Evolutionary conservation across 257 asterid genomes (phyloP), one percentile per base, ranked within the genome.

Genomic region (Osmanthus fragrans): DNA sequence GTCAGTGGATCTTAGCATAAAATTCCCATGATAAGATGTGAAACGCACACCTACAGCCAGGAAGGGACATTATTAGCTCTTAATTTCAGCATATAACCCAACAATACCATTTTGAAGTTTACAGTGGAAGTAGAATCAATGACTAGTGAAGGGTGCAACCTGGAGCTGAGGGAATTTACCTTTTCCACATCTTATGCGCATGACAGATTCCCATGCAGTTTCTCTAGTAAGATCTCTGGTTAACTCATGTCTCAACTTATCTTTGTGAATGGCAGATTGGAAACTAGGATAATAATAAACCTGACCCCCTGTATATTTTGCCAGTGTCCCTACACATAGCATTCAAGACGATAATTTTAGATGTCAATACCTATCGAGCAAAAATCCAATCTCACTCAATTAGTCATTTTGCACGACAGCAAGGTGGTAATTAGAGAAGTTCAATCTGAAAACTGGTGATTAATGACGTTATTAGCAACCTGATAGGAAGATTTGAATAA

Each of bases 101-200:
- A 75, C 45, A 70, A 76, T 21, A 71, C 27, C 23, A n/a, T 54
- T 54, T 54, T 47, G 64, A 19, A 54, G 64, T n/a, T 54, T 19
- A 54, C 64, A 54, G 64, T n/a, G 25, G 64, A 54, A 47, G 64
- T 54, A 54, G 64, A 54, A 47, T 16, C 64, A n/a, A 19, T n/a
- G 27, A 54, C 27, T 54, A 54, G 64, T 1, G 64, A 54, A 54
- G 64, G 2, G 11, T 18, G 49, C 45, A 69, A 66, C 71, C 72
- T 56, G 78, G 73, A 19, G 73, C 10, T 21, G 2, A 23, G 71
- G 33, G 27, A 64, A 80, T 81, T 81, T 72, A 96, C 99, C 99
- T 90, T 87, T 96, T 82, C 99, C 99, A 84, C 99, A 96, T 88
- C 99, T 86, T 86, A 96, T 93, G 54, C 99, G 92, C 97, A 96